Conservation (phyloP, 768 basidiomycete genomes). For the Phaeotremella fagi region DNA sequence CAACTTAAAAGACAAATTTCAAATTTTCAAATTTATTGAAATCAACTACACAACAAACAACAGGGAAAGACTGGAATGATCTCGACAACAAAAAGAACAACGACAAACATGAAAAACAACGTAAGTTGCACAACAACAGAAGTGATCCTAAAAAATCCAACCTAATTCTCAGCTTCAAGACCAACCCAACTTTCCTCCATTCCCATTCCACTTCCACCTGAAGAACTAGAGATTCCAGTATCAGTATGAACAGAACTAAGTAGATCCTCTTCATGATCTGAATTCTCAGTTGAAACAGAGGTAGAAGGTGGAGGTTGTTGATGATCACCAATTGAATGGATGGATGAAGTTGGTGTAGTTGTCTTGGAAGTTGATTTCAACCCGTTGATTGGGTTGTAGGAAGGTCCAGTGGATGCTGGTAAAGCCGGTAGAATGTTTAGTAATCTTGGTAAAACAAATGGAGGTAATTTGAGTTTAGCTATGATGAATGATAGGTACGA, state of each 20-base stretch:
- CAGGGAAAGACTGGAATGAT: too few species aligned
- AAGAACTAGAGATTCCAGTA: constrained; percentile 8
- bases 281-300: constrained; percentile 7
- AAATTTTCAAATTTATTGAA: too few species aligned
- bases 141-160: too few species aligned
- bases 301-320: constrained; percentile 7
- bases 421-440: constrained; percentile 18
- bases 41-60: too few species aligned
- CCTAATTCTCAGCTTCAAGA: constrained; percentile 17
- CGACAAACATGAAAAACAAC: too few species aligned
- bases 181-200: constrained; percentile 33
- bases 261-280: constrained; percentile 25
- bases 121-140: too few species aligned
- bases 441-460: constrained; percentile 13
- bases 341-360: neutral
- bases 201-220: constrained; percentile 13
- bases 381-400: neutral
- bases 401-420: constrained; percentile 25
- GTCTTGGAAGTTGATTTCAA: too few species aligned
- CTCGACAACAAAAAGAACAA: too few species aligned
- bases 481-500: constrained; percentile 24
- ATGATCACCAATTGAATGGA: neutral
- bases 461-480: constrained; percentile 16
- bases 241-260: constrained; percentile 28
- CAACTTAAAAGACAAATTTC: too few species aligned